These are phyloP conservation scores for Globisporangium takayamanum DNA, from an alignment of 352 stramenopile species.

Conservation along the genomic window DNA sequence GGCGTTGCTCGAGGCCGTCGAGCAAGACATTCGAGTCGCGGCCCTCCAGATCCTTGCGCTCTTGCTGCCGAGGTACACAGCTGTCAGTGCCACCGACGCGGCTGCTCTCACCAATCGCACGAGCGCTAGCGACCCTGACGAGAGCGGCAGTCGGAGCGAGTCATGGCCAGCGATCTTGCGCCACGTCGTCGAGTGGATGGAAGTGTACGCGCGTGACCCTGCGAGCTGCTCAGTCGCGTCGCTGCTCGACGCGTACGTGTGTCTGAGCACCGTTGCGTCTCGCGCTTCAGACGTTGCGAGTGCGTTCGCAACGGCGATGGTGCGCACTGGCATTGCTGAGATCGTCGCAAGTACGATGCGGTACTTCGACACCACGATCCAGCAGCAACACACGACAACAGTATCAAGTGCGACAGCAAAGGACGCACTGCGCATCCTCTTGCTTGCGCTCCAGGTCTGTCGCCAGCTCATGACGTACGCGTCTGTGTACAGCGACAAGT, in stretches of 20 bases:
- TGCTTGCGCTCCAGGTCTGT: constrained; percentile 35
- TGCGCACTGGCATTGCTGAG: constrained; percentile 38
- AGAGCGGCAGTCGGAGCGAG: constrained; percentile 15
- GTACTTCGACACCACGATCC: constrained; percentile 17
- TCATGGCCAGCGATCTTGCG: constrained; percentile 35
- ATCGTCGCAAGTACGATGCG: constrained; percentile 29
- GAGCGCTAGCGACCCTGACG: neutral
- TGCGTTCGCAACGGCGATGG: constrained; percentile 26
- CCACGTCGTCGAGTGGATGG: constrained; percentile 69
- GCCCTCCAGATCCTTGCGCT: constrained; percentile 40
- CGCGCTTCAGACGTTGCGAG: constrained; percentile 14
- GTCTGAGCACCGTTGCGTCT: constrained; percentile 35
- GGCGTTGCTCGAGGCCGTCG: constrained; percentile 42
- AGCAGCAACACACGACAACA: neutral
- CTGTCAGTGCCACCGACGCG: no score
- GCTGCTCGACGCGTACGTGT: constrained; percentile 35
- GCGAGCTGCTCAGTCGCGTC: constrained; percentile 20
- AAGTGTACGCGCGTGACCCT: constrained; percentile 50
- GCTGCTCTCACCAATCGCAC: neutral
- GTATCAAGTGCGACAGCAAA: constrained; percentile 4
- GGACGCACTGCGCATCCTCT: constrained; percentile 18
- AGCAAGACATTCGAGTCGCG: constrained; percentile 35
- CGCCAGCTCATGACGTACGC: constrained; percentile 40
- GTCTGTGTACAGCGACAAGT: constrained; percentile 22
- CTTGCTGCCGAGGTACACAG: constrained; percentile 20